phyloP scores from a whole-genome alignment of 208 protist genomes.

The Kentomonas sorsogonicus region DNA sequence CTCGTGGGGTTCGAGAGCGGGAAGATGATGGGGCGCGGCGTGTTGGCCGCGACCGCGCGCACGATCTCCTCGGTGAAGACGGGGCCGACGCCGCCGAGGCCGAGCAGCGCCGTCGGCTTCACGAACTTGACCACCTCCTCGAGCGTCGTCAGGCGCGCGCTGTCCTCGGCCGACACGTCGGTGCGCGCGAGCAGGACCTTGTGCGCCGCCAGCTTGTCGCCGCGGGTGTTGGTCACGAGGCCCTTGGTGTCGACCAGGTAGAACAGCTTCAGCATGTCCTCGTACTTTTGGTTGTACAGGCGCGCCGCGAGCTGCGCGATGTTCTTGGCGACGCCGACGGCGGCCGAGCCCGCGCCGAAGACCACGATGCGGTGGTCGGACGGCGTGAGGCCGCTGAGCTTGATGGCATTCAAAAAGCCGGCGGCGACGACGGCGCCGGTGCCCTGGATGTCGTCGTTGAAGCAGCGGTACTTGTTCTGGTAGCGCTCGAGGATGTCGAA shows the following conservation, averaged over 20 bases:
- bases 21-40: constrained; percentile 93
- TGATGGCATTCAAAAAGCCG: constrained; percentile 88
- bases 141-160: constrained; percentile 43
- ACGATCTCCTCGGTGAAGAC: constrained; percentile 95
- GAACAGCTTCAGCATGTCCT: constrained; percentile 82
- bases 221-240: constrained; percentile 78
- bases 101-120: constrained; percentile 94
- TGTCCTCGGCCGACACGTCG: constrained; percentile 68
- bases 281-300: constrained; percentile 45
- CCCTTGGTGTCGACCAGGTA: constrained; percentile 92
- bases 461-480: constrained; percentile 88
- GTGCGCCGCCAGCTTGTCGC: constrained; percentile 77
- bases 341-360: constrained; percentile 93
- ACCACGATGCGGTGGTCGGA: constrained; percentile 76
- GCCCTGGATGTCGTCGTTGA: constrained; percentile 99
- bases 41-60: constrained; percentile 61
- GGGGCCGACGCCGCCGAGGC: constrained; percentile 87
- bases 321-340: constrained; percentile 91
- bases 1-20: constrained; percentile 93
- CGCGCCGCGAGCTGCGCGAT: constrained; percentile 80
- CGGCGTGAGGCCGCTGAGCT: constrained; percentile 38
- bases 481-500: constrained; percentile 93
- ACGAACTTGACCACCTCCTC: constrained; percentile 78
- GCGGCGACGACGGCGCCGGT: constrained; percentile 93
- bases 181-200: constrained; percentile 87